Evolutionary conservation across 371 early-diverging fungal species (phyloP).

Genomic region (Mucor velutinosus): DNA sequence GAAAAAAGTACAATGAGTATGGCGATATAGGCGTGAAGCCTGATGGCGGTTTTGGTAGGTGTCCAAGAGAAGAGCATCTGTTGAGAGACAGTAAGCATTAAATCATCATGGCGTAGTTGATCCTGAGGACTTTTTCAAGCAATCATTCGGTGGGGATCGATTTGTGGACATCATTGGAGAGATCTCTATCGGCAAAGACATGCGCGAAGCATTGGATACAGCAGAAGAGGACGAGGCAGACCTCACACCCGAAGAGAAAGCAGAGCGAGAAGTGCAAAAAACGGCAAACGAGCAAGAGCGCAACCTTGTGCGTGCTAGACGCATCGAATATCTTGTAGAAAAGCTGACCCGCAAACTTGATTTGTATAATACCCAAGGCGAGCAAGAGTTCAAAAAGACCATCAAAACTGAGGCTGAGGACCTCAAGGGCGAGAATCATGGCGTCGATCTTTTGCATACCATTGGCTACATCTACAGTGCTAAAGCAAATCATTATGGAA

Average conservation of each 20-base stretch:
- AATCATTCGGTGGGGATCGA: constrained; percentile 94
- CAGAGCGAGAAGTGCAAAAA: constrained; percentile 55
- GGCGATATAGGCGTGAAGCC: constrained; percentile 69
- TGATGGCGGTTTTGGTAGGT: constrained; percentile 69
- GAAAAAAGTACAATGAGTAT: constrained; percentile 82
- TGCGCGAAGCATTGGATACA: constrained; percentile 77
- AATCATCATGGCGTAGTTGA: constrained; percentile 55
- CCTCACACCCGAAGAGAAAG: constrained; percentile 63
- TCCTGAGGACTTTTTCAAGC: constrained; percentile 92
- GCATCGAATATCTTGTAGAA: constrained; percentile 72
- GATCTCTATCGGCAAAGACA: constrained; percentile 90
- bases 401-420: constrained; percentile 83
- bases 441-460: constrained; percentile 89
- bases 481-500: constrained; percentile 85
- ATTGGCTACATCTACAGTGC: constrained; percentile 88
- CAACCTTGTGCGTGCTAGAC: constrained; percentile 63
- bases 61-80: not conserved
- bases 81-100: not conserved
- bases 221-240: constrained; percentile 55
- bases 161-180: constrained; percentile 96
- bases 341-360: constrained; percentile 78
- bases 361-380: constrained; percentile 59
- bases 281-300: constrained; percentile 43
- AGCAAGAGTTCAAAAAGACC: constrained; percentile 60
- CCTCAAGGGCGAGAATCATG: constrained; percentile 87